Base-by-base conservation (phyloP, 2,329 filamentous ascomycete genomes). In the Tolypocladium paradoxum region DNA sequence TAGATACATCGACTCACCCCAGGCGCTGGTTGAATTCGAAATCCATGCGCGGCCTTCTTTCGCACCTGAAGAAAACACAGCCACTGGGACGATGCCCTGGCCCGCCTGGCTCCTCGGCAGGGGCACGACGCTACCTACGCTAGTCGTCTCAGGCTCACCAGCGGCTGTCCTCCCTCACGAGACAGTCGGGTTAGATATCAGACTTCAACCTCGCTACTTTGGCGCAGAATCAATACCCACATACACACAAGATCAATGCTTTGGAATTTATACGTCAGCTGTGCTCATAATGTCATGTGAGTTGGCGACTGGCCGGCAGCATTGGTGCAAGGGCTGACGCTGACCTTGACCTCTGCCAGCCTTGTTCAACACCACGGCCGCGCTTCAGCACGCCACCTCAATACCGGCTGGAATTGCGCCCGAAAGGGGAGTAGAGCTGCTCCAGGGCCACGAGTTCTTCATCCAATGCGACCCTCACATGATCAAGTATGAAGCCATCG, bases 401-500 rank as follows among this genome's bases (percentile, higher is more conserved):
- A 64, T 80, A 53, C 76, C 77, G 0, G 55, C 62, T 2, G 68
- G 64, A 33, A 62, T 64, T 37, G 61, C 70, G 36, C 61, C 56
- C 16, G 58, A 67, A 24, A 65, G 68, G 46, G 72, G 65, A n/a
- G 60, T 80, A 34, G 63, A 69, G 31, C 68, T 73, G 51, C 73
- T 82, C 33, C 77, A 78, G 29, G 72, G 78, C 59, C 75, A 79
- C 58, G 69, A 68, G 35, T 75, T 76, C 65, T 76, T 79, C 64
- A 68, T 82, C 47, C 57, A 67, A 43, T 78, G 75, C 65, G 73
- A 80, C 57, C 78, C 79, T 48, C 76, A 79, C 65, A 70, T 76
- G 63, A 61, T 69, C 55, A 71, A 69, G 46, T 75, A 71, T 60
- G 67, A 73, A 50, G 60, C 61, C 20, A 62, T 76, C 43, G 58